Evolutionary conservation across 495 filamentous ascomycete species (phyloP), one percentile per base, ranked within the genome.

Genomic region (Cudoniella acicularis): DNA sequence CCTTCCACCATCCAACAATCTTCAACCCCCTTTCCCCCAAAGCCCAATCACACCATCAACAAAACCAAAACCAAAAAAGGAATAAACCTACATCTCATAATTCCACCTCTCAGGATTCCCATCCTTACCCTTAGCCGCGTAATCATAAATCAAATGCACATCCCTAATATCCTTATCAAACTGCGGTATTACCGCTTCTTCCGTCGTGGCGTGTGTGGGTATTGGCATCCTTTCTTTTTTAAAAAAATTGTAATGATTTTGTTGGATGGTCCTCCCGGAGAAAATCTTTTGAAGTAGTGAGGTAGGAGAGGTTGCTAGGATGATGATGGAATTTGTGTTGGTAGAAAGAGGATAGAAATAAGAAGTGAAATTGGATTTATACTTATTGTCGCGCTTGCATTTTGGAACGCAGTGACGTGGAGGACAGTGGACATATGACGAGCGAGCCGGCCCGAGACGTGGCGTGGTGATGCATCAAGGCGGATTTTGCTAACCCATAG

Each of bases 121-220:
- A 13, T 66, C n/a, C 16, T 51, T 50, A 49, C 70, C 66, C 26
- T 70, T 54, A 1, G 68, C 70, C 8, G 58, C 65, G 46, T 73
- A 74, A 61, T 78, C 71, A 57, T 78, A 77, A 22, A 76, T 70
- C 27, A 75, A 64, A 52, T 77, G 74, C 21, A 72, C 69, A 51
- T 75, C 64, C 25, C 60, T 61, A 27, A 76, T 58, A 52, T 77
- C 73, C 26, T 62, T 50, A 30, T 72, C 59, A 59, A 75, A 74
- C 46, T 70, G 62, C 18, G 69, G 61, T 10, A 30, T 61, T 57
- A 62, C 49, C 9, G 63, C 30, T 0, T 69, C 61, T 4, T 40
- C 24, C 1, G 55, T 58, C 16, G 25, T 42, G 4, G 46, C 55
- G 47, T 58, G 55, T 36, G 30, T 36, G 30, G 4, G 30, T 36